Conservation (phyloP, 331 rosid species). For the Spiraea crenata region DNA sequence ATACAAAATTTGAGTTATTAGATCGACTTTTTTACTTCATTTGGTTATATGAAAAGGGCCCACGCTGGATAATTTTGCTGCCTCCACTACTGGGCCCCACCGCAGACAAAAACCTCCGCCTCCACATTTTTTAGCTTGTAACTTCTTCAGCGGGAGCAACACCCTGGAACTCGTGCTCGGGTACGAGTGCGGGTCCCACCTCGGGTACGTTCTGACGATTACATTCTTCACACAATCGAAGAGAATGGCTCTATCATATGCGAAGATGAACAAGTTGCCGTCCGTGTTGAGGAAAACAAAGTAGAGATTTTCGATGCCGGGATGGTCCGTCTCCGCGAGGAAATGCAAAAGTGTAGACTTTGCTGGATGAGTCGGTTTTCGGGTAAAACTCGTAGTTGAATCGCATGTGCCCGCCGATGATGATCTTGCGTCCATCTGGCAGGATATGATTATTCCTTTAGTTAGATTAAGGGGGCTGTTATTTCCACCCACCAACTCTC, state of each 20-base stretch:
- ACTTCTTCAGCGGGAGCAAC: constrained; percentile 53
- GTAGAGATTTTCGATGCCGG: constrained; percentile 50
- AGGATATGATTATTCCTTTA: constrained; percentile 44
- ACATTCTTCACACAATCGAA: constrained; percentile 39
- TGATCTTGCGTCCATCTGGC: constrained; percentile 74
- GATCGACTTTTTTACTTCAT: no score
- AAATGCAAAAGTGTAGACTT: constrained; percentile 43
- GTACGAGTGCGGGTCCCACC: constrained; percentile 69
- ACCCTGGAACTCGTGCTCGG: constrained; percentile 91
- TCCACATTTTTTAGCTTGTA: constrained; percentile 17
- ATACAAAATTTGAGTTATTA: no score
- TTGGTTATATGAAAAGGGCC: no score
- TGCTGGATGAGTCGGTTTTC: constrained; percentile 19
- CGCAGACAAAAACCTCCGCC: constrained; percentile 73
- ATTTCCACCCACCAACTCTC: no score
- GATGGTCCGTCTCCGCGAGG: constrained; percentile 51
- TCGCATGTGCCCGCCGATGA: constrained; percentile 57
- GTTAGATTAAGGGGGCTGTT: no score
- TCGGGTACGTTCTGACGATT: constrained; percentile 46
- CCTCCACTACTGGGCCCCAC: no score
- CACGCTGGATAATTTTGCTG: no score
- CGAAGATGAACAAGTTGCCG: constrained; percentile 67
- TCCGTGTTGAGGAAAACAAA: constrained; percentile 73
- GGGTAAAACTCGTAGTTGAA: constrained; percentile 78
- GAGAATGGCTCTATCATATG: constrained; percentile 62